phyloP scores from a whole-genome alignment of 2,329 filamentous ascomycete species.

The Sporothrix sp. region DNA sequence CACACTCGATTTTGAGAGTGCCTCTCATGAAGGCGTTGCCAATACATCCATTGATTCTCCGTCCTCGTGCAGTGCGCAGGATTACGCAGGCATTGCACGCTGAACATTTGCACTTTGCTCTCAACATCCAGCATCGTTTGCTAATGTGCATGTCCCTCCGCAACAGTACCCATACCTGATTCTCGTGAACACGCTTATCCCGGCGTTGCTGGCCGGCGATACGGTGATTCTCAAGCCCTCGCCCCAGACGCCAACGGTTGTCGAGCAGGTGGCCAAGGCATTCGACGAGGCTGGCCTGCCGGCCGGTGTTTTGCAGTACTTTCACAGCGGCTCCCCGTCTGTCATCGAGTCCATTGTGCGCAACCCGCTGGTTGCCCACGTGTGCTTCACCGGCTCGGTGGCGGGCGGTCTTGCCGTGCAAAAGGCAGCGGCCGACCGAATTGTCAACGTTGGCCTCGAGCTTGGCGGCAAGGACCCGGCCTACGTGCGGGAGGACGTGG shows the following conservation, averaged over 20 bases:
- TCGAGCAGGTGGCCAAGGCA: slow-evolving; percentile 67
- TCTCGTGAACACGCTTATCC: slow-evolving; percentile 83
- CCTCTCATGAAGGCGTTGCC: too few species aligned
- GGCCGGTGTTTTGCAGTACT: slow-evolving; percentile 76
- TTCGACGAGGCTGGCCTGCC: slow-evolving; percentile 77
- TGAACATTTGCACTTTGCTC: too few species aligned
- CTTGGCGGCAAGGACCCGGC: slow-evolving; percentile 93
- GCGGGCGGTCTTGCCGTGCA: slow-evolving; percentile 80
- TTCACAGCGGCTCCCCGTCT: slow-evolving; percentile 73
- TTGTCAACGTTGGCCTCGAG: slow-evolving; percentile 81
- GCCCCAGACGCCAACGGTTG: slow-evolving; percentile 87
- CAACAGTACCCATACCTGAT: slow-evolving; percentile 85
- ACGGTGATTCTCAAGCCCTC: slow-evolving; percentile 90
- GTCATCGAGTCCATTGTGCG: slow-evolving; percentile 71
- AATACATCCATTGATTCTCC: too few species aligned
- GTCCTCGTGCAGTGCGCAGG: too few species aligned
- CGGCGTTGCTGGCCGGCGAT: slow-evolving; percentile 84
- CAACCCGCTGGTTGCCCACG: slow-evolving; percentile 63
- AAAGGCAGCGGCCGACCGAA: slow-evolving; percentile 69
- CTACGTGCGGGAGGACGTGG: slow-evolving; percentile 77
- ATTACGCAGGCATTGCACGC: too few species aligned
- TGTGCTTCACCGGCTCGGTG: slow-evolving; percentile 93
- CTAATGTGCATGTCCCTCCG: background rate
- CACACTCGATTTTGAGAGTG: too few species aligned
- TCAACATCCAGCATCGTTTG: background rate